Conservation (phyloP, 2,329 filamentous ascomycete genomes). For the Ascochyta viciae-villosae region DNA sequence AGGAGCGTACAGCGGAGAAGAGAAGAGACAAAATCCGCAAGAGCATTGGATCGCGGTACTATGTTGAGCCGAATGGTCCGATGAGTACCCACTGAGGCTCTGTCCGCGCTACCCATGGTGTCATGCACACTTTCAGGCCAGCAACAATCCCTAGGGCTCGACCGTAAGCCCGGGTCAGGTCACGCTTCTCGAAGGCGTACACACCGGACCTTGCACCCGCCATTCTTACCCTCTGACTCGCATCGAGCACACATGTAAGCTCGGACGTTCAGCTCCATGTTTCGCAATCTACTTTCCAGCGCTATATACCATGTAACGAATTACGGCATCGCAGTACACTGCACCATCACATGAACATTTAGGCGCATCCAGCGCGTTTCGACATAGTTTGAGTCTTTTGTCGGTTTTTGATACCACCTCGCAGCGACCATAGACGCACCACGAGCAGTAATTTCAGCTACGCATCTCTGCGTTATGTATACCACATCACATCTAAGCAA, state of each 20-base stretch:
- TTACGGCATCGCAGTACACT: constrained; percentile 10
- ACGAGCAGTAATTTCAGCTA: background rate
- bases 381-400: background rate
- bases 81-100: constrained; percentile 11
- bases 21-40: constrained; percentile 61
- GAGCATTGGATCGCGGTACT: constrained; percentile 59
- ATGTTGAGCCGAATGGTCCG: constrained; percentile 31
- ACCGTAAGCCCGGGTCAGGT: constrained; percentile 9
- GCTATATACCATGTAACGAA: constrained; percentile 16
- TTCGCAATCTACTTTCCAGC: constrained; percentile 6
- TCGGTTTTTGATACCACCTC: constrained; percentile 11
- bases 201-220: constrained; percentile 1
- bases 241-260: background rate
- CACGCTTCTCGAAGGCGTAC: constrained; percentile 11
- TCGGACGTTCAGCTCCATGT: constrained; percentile 10
- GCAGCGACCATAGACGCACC: background rate
- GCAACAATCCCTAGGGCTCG: background rate
- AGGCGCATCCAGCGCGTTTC: background rate
- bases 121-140: constrained; percentile 6
- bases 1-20: constrained; percentile 58
- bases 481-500: constrained; percentile 3
- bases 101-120: constrained; percentile 1
- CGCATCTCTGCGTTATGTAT: constrained; percentile 7
- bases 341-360: constrained; percentile 2
- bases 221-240: background rate